Evolutionary conservation across 306 rosid genomes (phyloP), one percentile per base, ranked within the genome.

Genomic region (Vigna reflexopilosa): DNA sequence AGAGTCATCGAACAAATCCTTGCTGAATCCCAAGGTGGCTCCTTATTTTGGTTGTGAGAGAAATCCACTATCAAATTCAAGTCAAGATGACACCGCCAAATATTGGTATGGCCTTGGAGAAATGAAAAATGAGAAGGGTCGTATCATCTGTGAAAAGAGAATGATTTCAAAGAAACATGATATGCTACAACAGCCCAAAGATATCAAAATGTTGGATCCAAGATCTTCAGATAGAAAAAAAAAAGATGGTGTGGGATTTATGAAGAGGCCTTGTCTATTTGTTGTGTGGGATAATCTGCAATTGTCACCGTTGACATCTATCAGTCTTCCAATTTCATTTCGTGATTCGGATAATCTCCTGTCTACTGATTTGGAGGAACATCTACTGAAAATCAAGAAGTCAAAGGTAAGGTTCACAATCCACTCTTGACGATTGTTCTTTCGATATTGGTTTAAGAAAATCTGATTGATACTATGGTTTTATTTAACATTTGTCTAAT

Each of bases 361-460:
- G 3, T 50, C 65, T 1, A 17, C 65, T 22, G 83, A 54, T 65
- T 54, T 80, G 9, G 62, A 80, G 62, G 61, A 42, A 14, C 66
- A 59, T 28, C 14, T 13, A 2, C 19, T 26, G 42, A 9, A 28
- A 28, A 59, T 59, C 11, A 36, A n/a, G 10, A 55, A 55, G 66
- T 1, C 1, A 0, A 3, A 32, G n/a, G 70, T 73, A 65, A 12
- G 2, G 8, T 26, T 59, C 5, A 30, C 52, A 51, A 51, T 58
- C 7, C 45, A 59, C 2, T 36, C 26, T 24, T 59, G n/a, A n/a
- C 3, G 0, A 56, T 13, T 65, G 24, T 17, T 32, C 70, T n/a
- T 38, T 64, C 4, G 13, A 26, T 26, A 24, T 24, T 26, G 17
- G 3, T 9, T 42, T 42, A 11, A 24, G 65, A 58, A 58, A 12